These are phyloP conservation scores for Syncephalis fuscata DNA, from an alignment of 371 early-diverging fungal genomes.

Conservation along the genomic window DNA sequence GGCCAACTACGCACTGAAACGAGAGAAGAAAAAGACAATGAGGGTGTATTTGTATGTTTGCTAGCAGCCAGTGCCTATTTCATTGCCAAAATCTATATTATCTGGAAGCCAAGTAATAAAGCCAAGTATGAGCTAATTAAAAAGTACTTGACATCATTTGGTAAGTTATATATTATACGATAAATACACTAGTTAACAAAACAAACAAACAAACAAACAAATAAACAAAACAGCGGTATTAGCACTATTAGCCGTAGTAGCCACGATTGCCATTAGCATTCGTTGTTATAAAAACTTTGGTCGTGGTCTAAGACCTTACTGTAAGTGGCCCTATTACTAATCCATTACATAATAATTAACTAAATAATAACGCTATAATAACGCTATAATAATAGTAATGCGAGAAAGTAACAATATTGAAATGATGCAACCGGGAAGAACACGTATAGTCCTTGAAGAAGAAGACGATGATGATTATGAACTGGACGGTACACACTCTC, in stretches of 20 bases:
- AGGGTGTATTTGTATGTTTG: conserved; percentile 54
- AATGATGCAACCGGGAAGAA: no score
- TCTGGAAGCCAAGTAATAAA: conserved; percentile 41
- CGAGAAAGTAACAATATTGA: no score
- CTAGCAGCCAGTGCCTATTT: conserved; percentile 63
- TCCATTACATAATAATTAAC: no score
- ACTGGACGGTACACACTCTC: no score
- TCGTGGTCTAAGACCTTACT: background rate
- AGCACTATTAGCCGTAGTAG: background rate
- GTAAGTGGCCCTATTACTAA: background rate
- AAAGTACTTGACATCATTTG: conserved; percentile 76
- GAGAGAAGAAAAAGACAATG: conserved; percentile 31
- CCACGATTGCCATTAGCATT: background rate
- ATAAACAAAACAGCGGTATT: background rate
- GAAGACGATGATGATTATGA: no score
- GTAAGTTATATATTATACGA: conserved; percentile 17
- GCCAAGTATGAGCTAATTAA: conserved; percentile 38
- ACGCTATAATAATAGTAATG: no score
- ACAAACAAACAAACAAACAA: no score
- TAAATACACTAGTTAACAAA: no score
- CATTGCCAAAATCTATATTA: conserved; percentile 66
- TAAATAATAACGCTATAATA: no score
- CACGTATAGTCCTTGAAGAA: no score
- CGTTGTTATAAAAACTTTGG: background rate
- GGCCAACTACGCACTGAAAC: conserved; percentile 61